Evolutionary conservation across 2,329 filamentous ascomycete species (phyloP).

Genomic region (Pseudocercospora ulei): DNA sequence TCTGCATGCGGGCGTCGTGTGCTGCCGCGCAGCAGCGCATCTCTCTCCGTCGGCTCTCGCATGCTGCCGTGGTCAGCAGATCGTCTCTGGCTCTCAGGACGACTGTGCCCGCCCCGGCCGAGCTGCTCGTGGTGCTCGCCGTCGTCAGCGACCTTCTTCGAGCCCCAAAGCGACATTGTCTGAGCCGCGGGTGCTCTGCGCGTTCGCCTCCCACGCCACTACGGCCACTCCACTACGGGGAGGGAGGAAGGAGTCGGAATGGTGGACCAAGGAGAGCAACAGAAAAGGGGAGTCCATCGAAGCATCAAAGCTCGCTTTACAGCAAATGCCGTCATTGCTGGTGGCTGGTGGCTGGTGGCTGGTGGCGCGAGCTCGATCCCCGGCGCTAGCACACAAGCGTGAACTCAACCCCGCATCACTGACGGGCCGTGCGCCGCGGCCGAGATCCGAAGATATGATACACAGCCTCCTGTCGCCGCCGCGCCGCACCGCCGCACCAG

Average conservation of each 20-base stretch:
- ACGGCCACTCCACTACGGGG: background rate
- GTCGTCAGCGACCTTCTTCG: constrained; percentile 39
- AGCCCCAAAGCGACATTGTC: constrained; percentile 48
- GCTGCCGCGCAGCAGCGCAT: constrained; percentile 53
- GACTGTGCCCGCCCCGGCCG: constrained; percentile 28
- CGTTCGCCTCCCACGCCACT: constrained; percentile 8
- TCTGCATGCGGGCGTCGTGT: constrained; percentile 53
- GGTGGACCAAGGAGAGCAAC: background rate
- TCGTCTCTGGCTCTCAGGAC: constrained; percentile 17
- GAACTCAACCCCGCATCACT: no score
- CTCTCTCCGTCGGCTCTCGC: constrained; percentile 50
- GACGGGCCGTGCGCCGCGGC: no score
- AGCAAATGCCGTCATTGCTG: constrained; percentile 10
- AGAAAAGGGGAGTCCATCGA: no score
- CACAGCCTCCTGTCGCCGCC: no score
- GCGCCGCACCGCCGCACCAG: no score
- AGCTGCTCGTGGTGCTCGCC: constrained; percentile 30
- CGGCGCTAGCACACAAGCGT: constrained; percentile 17
- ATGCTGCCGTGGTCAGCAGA: constrained; percentile 23
- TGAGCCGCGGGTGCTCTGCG: constrained; percentile 8
- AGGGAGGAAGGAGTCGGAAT: constrained; percentile 1
- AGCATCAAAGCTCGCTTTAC: constrained; percentile 6
- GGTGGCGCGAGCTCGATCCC: constrained; percentile 17
- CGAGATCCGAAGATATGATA: no score
- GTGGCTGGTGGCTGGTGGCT: constrained; percentile 12